Conservation (phyloP, 805 yeast genomes). For the Kregervanrija pseudodelftensis region DNA sequence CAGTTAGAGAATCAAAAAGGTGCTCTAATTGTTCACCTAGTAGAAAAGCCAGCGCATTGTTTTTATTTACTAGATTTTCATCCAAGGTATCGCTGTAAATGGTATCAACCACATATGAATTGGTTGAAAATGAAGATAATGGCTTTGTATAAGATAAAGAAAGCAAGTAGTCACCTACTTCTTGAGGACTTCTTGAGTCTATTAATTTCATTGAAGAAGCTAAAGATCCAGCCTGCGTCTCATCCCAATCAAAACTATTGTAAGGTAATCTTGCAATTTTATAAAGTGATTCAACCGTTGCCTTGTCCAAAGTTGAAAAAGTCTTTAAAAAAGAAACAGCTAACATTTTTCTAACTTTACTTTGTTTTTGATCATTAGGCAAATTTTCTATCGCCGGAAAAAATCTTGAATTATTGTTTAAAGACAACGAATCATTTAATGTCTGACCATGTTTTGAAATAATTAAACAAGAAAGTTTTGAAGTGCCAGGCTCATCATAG, state of each 20-base stretch:
- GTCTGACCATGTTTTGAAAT: slow-evolving; percentile 63
- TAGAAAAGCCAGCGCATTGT: slow-evolving; percentile 67
- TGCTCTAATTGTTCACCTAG: slow-evolving; percentile 85
- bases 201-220: slow-evolving; percentile 61
- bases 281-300: slow-evolving; percentile 11
- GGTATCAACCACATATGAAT: slow-evolving; percentile 62
- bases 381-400: slow-evolving; percentile 76
- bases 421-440: slow-evolving; percentile 48
- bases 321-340: slow-evolving; percentile 70
- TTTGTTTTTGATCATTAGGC: slow-evolving; percentile 35
- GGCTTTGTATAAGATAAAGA: slow-evolving; percentile 45
- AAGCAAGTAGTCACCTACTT: slow-evolving; percentile 50
- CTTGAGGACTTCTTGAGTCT: slow-evolving; percentile 43
- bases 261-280: slow-evolving; percentile 15
- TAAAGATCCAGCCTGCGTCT: slow-evolving; percentile 73
- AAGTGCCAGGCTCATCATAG: slow-evolving; percentile 39
- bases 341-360: slow-evolving; percentile 63
- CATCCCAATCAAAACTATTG: slow-evolving; percentile 52
- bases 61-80: slow-evolving; percentile 36
- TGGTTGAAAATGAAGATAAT: slow-evolving; percentile 18
- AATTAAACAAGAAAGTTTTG: slow-evolving; percentile 45
- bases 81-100: slow-evolving; percentile 42
- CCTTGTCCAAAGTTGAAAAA: slow-evolving; percentile 47
- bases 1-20: slow-evolving; percentile 81
- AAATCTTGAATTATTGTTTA: slow-evolving; percentile 56